Percentiles rank a stretch among this genome's conserved stretches.
Evolutionary conservation across 306 rosid genomes (phyloP).

Genomic region (Adenanthera pavonina): DNA sequence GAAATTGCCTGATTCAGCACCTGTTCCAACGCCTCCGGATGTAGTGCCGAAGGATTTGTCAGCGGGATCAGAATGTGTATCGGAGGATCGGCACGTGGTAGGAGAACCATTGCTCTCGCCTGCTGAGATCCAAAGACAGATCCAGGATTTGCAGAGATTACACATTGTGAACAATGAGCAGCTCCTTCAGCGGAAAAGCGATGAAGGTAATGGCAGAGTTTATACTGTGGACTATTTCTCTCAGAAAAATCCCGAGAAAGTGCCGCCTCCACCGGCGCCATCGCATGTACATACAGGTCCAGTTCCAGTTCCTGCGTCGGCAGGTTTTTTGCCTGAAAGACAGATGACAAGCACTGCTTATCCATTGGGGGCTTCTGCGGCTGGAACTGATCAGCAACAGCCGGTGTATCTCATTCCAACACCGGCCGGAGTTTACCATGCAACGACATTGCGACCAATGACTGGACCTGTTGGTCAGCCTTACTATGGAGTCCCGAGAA

Average conservation of each 20-base stretch:
- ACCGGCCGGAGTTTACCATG: conserved; percentile 64
- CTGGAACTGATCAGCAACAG: conserved; percentile 53
- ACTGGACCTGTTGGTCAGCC: conserved; percentile 62
- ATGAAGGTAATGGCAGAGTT: conserved; percentile 52
- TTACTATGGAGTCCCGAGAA: conserved; percentile 61
- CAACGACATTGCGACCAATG: conserved; percentile 52
- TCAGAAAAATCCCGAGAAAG: conserved; percentile 54
- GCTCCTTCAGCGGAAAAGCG: conserved; percentile 47
- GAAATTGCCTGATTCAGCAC: conserved; percentile 46
- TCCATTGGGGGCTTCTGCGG: conserved; percentile 33
- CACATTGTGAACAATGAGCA: conserved; percentile 57
- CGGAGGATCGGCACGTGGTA: conserved; percentile 56
- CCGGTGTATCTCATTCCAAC: conserved; percentile 72
- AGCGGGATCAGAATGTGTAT: conserved; percentile 50
- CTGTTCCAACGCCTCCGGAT: conserved; percentile 50
- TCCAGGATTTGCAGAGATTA: conserved; percentile 61
- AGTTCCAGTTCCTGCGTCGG: conserved; percentile 42
- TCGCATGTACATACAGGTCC: conserved; percentile 30
- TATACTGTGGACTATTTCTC: conserved; percentile 48
- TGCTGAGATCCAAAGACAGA: conserved; percentile 62
- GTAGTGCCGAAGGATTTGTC: conserved; percentile 42
- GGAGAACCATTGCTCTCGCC: conserved; percentile 48
- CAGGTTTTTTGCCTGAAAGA: conserved; percentile 54
- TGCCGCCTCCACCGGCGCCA: conserved; percentile 45
- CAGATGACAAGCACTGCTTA: conserved; percentile 56